Base-by-base conservation (phyloP, 176 grass and related monocot species). In the Zea luxurians region DNA sequence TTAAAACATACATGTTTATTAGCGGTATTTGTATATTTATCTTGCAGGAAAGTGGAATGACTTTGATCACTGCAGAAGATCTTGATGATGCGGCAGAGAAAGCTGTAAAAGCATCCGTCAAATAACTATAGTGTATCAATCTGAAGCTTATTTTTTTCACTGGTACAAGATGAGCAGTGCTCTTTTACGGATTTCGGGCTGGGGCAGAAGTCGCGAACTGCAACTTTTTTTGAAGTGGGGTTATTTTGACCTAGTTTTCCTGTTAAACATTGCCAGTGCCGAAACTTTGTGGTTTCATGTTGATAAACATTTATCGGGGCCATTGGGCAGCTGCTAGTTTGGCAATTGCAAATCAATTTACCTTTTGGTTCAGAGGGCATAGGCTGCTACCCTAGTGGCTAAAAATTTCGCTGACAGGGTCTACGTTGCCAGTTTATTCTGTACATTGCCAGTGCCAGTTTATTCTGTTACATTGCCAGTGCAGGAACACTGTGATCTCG, bases 61-160 rank as follows among this genome's bases (percentile, higher is more conserved):
- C 89, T 64, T 82, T 99, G 73, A 99, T 99, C 81, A 96, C 96
- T 8, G 92, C 96, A 35, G 96, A 99, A 80, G 96, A 99, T 89
- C 81, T 99, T 69, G 96, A 99, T 86, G 96, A 96, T 41, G 96
- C 96, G 4, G 92, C 96, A 4, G 96, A 99, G 58, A 99, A 99
- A 76, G 96, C 90, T 61, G 92, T 99, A 61, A 91, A 88, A 76
- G 83, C 96, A 73, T 80, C 73, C 48, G 60, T 69, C 12, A 88
- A 86, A 27, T 97, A 89, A 84, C 48, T 80, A 27, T 27, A 78
- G 48, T 13, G 37, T 73, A 44, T 80, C 76, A 67, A 38, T 66
- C 60, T 13, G n/a, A 83, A 67, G 48, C 83, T 77, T 64, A 5
- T 17, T 38, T 81, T 87, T 74, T 84, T 86, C 40, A 55, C 70